A percentile compares a stretch with the other conserved stretches of the same genome.
These are phyloP conservation scores for Alternaria arborescens DNA, from an alignment of 2,329 filamentous ascomycete species.

Conservation along the genomic window DNA sequence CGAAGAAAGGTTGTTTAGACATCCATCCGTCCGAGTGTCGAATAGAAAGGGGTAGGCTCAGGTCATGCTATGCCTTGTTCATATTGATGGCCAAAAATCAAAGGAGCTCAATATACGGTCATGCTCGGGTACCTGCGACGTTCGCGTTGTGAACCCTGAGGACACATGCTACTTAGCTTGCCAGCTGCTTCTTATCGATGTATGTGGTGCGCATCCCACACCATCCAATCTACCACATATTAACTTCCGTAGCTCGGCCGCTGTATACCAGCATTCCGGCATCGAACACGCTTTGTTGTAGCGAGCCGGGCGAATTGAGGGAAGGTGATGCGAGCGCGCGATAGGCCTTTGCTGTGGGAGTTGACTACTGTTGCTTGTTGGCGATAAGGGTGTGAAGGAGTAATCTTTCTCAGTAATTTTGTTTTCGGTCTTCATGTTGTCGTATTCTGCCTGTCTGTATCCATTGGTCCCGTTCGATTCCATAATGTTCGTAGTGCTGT, in stretches of 20 bases:
- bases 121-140: constrained; percentile 14
- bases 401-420: background rate
- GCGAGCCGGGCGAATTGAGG: constrained; percentile 1
- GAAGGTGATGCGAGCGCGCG: background rate
- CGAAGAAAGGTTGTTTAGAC: background rate
- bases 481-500: background rate
- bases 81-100: background rate
- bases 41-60: background rate
- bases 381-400: background rate
- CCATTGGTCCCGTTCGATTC: background rate
- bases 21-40: background rate
- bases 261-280: background rate
- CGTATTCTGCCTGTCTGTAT: background rate
- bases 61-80: background rate
- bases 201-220: constrained; percentile 6
- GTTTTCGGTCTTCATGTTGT: background rate
- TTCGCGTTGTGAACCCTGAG: background rate
- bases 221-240: constrained; percentile 11
- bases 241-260: constrained; percentile 14
- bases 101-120: background rate
- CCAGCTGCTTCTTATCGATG: constrained; percentile 5
- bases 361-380: background rate
- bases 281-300: background rate
- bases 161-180: background rate
- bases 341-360: background rate